Base-by-base conservation (phyloP, 768 basidiomycete species). In the Hygrocybe punicea region DNA sequence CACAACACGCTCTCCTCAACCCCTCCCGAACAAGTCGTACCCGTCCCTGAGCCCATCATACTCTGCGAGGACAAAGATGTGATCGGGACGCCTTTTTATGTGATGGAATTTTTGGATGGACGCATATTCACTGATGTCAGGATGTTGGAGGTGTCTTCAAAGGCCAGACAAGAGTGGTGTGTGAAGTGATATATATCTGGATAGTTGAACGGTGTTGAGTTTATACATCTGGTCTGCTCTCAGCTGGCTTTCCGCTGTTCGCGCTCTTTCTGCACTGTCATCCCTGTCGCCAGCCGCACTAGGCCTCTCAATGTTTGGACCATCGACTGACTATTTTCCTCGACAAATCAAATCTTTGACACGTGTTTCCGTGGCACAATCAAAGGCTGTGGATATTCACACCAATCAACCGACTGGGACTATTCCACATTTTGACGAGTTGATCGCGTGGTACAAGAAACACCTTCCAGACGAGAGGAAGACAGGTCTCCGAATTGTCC, bases 101-200 rank as follows among this genome's bases (percentile, higher is more conserved):
- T 98, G 45, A 98, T 99, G 96, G 89, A 98, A 68, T 98, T 91
- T 68, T 67, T 98, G 45, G 86, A 96, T 19, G 96, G 96, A 1
- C 82, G 97, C 47, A 95, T 98, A 63, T 99, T 97, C 73, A 90
- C 91, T 11, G 89, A 98, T 70, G 75, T 81, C 7, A 72, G 83
- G 59, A 86, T 97, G 85, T 82, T 83, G 0, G 85, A 89, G 64
- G 73, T 92, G 1, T 66, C 81, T 4, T 76, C 80, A 2, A 65
- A 79, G 53, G 86, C 87, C 62, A 75, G 88, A 66, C 76, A 80
- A 53, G 84, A 89, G 71, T 89, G 90, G 92, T 89, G 62, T 35
- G 84, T 73, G 1, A 47, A n/a, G n/a, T n/a, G 29, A 14, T 34
- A 9, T 19, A 11, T 23, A 16, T 29, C 25, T 29, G 29, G 29